phyloP scores from a whole-genome alignment of 352 stramenopile species.

The Phytophthora vignae region DNA sequence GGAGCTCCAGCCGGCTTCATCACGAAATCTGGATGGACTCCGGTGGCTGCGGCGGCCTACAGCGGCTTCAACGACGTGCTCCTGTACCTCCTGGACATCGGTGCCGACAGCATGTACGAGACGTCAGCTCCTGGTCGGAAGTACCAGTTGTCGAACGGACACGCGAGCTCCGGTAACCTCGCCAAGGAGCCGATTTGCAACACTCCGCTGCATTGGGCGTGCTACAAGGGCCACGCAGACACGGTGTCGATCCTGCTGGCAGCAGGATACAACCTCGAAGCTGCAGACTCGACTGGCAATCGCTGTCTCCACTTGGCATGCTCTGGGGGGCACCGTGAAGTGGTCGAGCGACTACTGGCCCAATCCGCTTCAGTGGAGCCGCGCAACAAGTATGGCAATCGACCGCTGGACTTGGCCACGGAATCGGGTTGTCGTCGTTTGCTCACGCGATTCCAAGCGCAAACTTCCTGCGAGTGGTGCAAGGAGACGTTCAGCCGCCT shows the following conservation, averaged over 20 bases:
- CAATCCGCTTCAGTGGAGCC: conserved; percentile 64
- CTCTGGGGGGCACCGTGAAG: conserved; percentile 68
- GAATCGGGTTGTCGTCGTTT: conserved; percentile 66
- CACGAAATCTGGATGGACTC: conserved; percentile 82
- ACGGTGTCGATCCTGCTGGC: conserved; percentile 75
- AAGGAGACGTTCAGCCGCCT: conserved; percentile 79
- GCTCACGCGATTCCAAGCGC: conserved; percentile 65
- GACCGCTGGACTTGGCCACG: conserved; percentile 74
- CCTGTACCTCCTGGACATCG: conserved; percentile 73
- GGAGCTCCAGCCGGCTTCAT: conserved; percentile 71
- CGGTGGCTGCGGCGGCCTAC: conserved; percentile 70
- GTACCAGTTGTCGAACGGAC: conserved; percentile 24
- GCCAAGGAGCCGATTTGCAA: conserved; percentile 42
- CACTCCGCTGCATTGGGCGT: conserved; percentile 88
- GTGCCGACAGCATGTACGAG: conserved; percentile 79
- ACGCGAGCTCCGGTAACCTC: conserved; percentile 8
- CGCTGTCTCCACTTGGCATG: conserved; percentile 77
- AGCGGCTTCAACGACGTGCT: conserved; percentile 73
- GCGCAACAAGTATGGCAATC: conserved; percentile 83
- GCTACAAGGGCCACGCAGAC: conserved; percentile 80
- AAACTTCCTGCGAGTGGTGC: conserved; percentile 76
- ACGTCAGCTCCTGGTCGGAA: conserved; percentile 30
- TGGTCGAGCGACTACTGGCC: conserved; percentile 77
- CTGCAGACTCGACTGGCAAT: conserved; percentile 76
- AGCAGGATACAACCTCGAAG: conserved; percentile 71